Base-by-base conservation (phyloP, 2,329 filamentous ascomycete species). In the Aciculosporium take region DNA sequence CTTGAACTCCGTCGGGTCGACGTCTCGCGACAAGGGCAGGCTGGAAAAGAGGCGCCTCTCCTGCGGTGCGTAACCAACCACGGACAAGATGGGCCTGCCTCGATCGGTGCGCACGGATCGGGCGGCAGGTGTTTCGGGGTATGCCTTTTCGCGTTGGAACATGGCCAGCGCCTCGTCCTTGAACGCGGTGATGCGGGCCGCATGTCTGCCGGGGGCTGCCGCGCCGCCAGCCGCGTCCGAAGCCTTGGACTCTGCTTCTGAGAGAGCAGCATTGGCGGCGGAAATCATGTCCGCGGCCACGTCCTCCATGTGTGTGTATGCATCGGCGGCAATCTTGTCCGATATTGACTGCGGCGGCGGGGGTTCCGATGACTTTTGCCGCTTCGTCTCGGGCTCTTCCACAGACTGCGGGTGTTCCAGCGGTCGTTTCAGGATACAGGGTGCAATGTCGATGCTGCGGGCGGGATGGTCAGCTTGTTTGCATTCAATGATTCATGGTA, bases 1-100 rank as follows among this genome's bases (percentile, higher is more conserved):
- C 17, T 67, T 72, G 29, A 71, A 67, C 53, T 56, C 49, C 35
- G 54, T 50, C 42, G 60, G 42, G 29, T 60, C 53, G 29, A 53
- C 44, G 37, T 57, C 52, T 9, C 53, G 45, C 2, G 59, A 53
- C 12, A 53, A 36, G 7, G 62, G 84, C 38, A 94, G 66, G 58
- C 88, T 94, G 4, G 89, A 94, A 57, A 91, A 95, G 4, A 95
- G 67, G 45, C 89, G 83, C 50, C 79, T 81, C 28, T 83, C 72
- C 35, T 78, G 77, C 2, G 80, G 77, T 31, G 82, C 82, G 49
- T 79, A 82, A 41, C 84, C 86, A 49, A 79, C 80, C 1, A 94
- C 66, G 1, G 84, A 89, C 44, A 95, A 66, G 5, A 89, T 79
- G 13, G 77, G 63, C 32, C 64, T 56, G n/a, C 56, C 47, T 9